A percentile compares a stretch with the other conserved stretches of the same genome.
phyloP scores from a whole-genome alignment of 75 land plant genomes.

The Cryptomeria japonica region DNA sequence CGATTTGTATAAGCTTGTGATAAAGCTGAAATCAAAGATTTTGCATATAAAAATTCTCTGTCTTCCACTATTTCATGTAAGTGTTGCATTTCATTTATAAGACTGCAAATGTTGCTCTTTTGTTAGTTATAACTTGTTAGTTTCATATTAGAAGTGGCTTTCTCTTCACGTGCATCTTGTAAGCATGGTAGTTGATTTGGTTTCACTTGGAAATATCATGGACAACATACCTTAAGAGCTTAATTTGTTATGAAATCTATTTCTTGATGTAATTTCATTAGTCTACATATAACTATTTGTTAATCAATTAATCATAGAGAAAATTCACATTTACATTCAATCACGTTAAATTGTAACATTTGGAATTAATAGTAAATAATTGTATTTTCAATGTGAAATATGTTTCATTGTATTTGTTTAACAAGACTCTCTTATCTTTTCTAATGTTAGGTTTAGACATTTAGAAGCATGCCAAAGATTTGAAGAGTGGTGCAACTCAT shows the following conservation, averaged over 20 bases:
- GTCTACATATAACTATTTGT: no score
- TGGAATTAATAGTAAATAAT: background rate
- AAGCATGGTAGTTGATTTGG: background rate
- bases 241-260: no score
- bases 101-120: background rate
- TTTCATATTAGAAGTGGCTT: background rate
- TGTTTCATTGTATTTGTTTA: background rate
- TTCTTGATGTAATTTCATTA: no score
- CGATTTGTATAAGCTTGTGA: background rate
- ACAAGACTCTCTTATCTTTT: constrained; percentile 2
- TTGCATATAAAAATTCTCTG: background rate
- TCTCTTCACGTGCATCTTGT: background rate
- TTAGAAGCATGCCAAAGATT: background rate
- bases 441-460: background rate
- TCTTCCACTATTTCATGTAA: background rate
- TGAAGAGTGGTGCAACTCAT: no score
- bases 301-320: no score
- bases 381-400: constrained; percentile 6
- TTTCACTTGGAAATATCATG: no score
- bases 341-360: background rate
- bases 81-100: background rate
- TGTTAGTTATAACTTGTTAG: background rate
- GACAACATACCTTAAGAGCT: no score
- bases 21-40: constrained; percentile 1
- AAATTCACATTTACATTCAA: background rate